Evolutionary conservation across 805 yeast species (phyloP).

Genomic region (Ogataea paraovalis): DNA sequence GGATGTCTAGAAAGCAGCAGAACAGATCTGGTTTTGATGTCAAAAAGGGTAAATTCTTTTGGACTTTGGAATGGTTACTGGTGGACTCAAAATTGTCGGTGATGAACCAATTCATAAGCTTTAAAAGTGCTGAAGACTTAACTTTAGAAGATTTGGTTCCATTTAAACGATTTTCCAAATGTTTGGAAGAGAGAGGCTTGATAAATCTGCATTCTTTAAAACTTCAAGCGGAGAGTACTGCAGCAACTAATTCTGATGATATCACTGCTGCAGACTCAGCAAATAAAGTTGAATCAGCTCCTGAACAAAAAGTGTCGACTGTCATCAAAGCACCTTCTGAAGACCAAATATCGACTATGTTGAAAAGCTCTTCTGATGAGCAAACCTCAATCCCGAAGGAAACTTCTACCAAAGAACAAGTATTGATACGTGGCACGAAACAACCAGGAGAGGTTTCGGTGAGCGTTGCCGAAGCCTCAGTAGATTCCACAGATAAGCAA

Average conservation of each 20-base stretch:
- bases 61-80: slow-evolving; percentile 78
- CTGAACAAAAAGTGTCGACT: too few relatives aligned
- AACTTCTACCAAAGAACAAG: too few relatives aligned
- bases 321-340: too few relatives aligned
- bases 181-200: slow-evolving; percentile 33
- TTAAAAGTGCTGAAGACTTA: slow-evolving; percentile 37
- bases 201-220: slow-evolving; percentile 12
- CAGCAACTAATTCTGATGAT: not conserved
- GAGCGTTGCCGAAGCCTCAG: too few relatives aligned
- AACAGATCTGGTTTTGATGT: slow-evolving; percentile 74
- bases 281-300: too few relatives aligned
- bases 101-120: slow-evolving; percentile 29
- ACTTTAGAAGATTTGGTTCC: slow-evolving; percentile 40
- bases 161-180: slow-evolving; percentile 28
- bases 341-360: too few relatives aligned
- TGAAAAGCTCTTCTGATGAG: too few relatives aligned
- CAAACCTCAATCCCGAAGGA: too few relatives aligned
- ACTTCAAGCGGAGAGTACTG: not conserved
- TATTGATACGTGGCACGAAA: too few relatives aligned
- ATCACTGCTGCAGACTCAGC: not conserved
- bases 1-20: slow-evolving; percentile 62
- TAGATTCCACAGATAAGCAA: too few relatives aligned
- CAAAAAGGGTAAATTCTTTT: slow-evolving; percentile 53
- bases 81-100: slow-evolving; percentile 22
- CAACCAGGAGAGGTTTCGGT: not conserved